Evolutionary conservation across 306 rosid genomes (phyloP), one percentile per base, ranked within the genome.

Genomic region (Rubus idaeus): DNA sequence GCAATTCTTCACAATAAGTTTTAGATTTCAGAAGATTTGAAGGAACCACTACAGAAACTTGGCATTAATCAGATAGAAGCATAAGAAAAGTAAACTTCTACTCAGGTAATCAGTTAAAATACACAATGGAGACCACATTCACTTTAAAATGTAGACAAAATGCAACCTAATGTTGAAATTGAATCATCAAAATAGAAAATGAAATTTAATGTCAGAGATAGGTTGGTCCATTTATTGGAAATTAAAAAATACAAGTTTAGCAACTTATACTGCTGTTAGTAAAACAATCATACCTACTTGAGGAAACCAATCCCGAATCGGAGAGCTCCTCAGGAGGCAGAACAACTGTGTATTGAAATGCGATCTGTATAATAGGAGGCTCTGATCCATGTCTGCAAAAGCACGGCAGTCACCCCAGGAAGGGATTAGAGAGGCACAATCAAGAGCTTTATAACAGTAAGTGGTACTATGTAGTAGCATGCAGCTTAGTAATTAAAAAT

Each of bases 261-360:
- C 37, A 71, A 44, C 42, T 46, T 16, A 37, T 5, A 50, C 30
- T 65, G 70, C 26, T 47, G 23, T 14, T 72, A 21, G 77, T 68
- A 58, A 73, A 74, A 81, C 63, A 71, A 74, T 67, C 80, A 60
- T 88, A 92, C 98, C 98, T 90, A 85, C 77, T 88, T 79, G 89
- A 75, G 77, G 93, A 80, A 68, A 67, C 79, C 45, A 14, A 71
- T 73, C 11, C 91, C 39, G 96, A 82, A 75, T 78, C 56, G 21
- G 87, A 82, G 86, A 87, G 95, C 76, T 92, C 93, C 85, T 82
- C 81, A 37, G 96, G 93, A 71, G 98, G 96, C 79, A 90, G 92
- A 53, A 89, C 95, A 78, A 95, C 97, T 41, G 97, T 81, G 77
- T 95, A 95, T 67, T 92, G 98, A 86, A 95, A 95, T 41, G 95